These are phyloP conservation scores for Globisporangium camurandrum DNA, from an alignment of 352 stramenopile species.

Conservation along the genomic window DNA sequence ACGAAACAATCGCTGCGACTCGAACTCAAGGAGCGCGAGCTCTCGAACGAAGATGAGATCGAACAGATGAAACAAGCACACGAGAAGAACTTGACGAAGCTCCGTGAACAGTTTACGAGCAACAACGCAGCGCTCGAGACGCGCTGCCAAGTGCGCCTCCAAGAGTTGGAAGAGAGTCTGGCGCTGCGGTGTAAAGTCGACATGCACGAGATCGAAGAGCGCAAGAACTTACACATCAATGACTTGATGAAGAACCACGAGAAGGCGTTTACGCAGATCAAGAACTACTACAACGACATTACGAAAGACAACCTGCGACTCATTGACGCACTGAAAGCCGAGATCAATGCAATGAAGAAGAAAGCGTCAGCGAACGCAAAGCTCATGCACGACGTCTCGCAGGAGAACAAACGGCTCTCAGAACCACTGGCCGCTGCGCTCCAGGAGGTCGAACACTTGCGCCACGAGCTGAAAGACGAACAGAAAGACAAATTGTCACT, in stretches of 20 bases:
- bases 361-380: slow-evolving; percentile 88
- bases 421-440: slow-evolving; percentile 83
- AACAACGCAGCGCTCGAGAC: slow-evolving; percentile 70
- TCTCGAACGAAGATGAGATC: slow-evolving; percentile 86
- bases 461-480: slow-evolving; percentile 86
- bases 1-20: slow-evolving; percentile 72
- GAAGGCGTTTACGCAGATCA: slow-evolving; percentile 91
- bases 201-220: slow-evolving; percentile 91
- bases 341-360: slow-evolving; percentile 91
- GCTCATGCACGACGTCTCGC: slow-evolving; percentile 89
- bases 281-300: slow-evolving; percentile 96
- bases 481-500: slow-evolving; percentile 90
- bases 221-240: slow-evolving; percentile 95
- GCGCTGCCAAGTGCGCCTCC: slow-evolving; percentile 62
- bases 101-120: slow-evolving; percentile 87
- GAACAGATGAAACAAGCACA: slow-evolving; percentile 87
- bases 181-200: slow-evolving; percentile 90
- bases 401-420: slow-evolving; percentile 90
- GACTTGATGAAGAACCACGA: slow-evolving; percentile 93
- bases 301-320: slow-evolving; percentile 91
- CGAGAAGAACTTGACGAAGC: slow-evolving; percentile 90
- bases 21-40: slow-evolving; percentile 76
- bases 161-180: slow-evolving; percentile 76
- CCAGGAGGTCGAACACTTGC: slow-evolving; percentile 85
- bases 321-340: slow-evolving; percentile 89